Evolutionary conservation across 1,139 yeast species (phyloP).

Genomic region (Hansenula sp.): DNA sequence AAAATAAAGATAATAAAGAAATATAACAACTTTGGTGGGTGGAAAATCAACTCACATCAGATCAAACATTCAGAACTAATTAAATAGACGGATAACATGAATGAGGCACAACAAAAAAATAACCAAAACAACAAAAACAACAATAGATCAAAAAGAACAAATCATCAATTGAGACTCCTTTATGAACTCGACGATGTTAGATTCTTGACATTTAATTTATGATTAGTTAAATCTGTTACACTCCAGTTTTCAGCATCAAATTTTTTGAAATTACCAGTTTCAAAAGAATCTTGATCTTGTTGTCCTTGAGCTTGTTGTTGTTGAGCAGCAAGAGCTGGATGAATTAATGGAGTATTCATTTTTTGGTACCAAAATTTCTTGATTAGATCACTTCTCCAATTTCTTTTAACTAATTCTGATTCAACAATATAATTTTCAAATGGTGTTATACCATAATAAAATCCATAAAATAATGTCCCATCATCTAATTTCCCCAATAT

Average conservation of each 20-base stretch:
- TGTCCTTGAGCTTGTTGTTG: constrained; percentile 8
- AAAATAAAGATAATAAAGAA: too few species aligned
- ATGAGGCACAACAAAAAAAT: background rate
- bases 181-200: constrained; percentile 7
- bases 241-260: constrained; percentile 36
- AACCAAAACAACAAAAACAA: too few species aligned
- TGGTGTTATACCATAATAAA: constrained; percentile 53
- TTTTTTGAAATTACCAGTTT: constrained; percentile 29
- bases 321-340: constrained; percentile 1
- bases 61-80: too few species aligned
- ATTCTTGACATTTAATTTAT: constrained; percentile 16
- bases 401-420: constrained; percentile 27
- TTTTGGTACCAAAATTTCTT: constrained; percentile 27
- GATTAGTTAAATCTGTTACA: constrained; percentile 17
- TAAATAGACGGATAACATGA: background rate
- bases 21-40: background rate
- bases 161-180: too few species aligned
- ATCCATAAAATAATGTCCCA: constrained; percentile 55
- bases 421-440: constrained; percentile 36
- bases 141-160: background rate
- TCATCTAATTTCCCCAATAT: constrained; percentile 30
- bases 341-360: constrained; percentile 16
- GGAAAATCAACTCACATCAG: too few species aligned
- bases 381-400: constrained; percentile 28
- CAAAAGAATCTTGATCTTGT: constrained; percentile 24